Percentiles rank a stretch among this genome's conserved stretches.
phyloP scores from a whole-genome alignment of 2,329 filamentous ascomycete species.

The Aspergillus ibericus region DNA sequence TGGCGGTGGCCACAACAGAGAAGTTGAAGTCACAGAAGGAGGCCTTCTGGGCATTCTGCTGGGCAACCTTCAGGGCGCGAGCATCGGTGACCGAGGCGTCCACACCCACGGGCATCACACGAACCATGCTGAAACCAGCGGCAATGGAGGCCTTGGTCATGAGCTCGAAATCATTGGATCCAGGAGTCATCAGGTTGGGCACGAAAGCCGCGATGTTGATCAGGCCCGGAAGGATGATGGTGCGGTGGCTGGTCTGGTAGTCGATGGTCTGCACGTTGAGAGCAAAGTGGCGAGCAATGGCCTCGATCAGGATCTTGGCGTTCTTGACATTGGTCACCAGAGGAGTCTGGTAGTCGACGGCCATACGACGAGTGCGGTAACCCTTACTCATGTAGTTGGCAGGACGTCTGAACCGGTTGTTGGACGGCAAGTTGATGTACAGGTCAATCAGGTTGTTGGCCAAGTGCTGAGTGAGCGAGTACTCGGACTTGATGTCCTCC shows the following conservation, averaged over 20 bases:
- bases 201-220: constrained; percentile 81
- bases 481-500: constrained; percentile 88
- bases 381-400: constrained; percentile 99
- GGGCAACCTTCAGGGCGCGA: constrained; percentile 68
- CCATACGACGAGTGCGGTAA: constrained; percentile 95
- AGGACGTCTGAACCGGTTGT: constrained; percentile 92
- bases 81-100: constrained; percentile 73
- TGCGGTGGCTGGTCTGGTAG: constrained; percentile 85
- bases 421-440: constrained; percentile 99
- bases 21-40: constrained; percentile 78
- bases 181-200: constrained; percentile 65
- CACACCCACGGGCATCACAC: constrained; percentile 73
- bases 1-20: constrained; percentile 71
- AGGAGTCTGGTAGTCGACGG: constrained; percentile 95
- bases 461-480: constrained; percentile 93
- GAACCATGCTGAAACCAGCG: constrained; percentile 76
- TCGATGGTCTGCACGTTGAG: constrained; percentile 81
- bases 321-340: constrained; percentile 99
- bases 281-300: constrained; percentile 84
- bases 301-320: constrained; percentile 94
- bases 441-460: constrained; percentile 97
- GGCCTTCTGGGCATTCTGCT: constrained; percentile 67
- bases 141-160: constrained; percentile 73
- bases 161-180: constrained; percentile 66
- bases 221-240: constrained; percentile 69